Base-by-base conservation (phyloP, 2,329 filamentous ascomycete species). In the Diaporthe aspalathi region DNA sequence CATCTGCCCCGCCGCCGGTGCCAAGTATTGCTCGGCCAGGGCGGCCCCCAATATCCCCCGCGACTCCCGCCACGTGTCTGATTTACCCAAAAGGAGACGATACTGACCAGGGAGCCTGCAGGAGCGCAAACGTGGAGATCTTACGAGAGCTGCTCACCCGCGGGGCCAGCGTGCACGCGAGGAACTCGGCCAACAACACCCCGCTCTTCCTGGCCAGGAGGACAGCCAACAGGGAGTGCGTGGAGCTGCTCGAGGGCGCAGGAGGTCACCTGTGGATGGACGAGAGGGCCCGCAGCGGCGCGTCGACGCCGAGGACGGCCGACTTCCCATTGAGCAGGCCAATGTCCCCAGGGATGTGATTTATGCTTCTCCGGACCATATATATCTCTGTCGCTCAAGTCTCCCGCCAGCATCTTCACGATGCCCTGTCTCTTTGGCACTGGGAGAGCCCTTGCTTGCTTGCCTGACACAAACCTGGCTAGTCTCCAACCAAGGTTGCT, bases 141-240 rank as follows among this genome's bases (percentile, higher is more conserved):
- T 81, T 92, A 75, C 82, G 53, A 29, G 87, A 90, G 76, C 81
- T 93, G 57, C 83, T 93, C 16, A 83, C 83, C 52, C 83, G 86
- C 24, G 91, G 91, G 9, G 90, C 89, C n/a, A 91, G 89, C 76
- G 90, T 93, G 7, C 91, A 93, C 78, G 85, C 86, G 52, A 83
- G 90, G 52, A 93, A 92, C 79, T 82, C 86, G 60, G 90, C 89
- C 12, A 87, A 91, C 75, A 91, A 91, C 78, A 92, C 90, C 5
- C 88, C 91, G 12, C 83, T 93, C 16, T 92, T 89, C 77, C 82
- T 92, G 16, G 90, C 91, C 6, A 85, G 86, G 74, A 84, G 90
- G 78, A 85, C 85, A 49, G 88, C 88, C 3, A 87, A 87, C 63
- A 80, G 81, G 5, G 86, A 85, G 69, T 86, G 85, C 69, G 87